phyloP scores from a whole-genome alignment of 371 early-diverging fungal species.

The Mortierella sp. region DNA sequence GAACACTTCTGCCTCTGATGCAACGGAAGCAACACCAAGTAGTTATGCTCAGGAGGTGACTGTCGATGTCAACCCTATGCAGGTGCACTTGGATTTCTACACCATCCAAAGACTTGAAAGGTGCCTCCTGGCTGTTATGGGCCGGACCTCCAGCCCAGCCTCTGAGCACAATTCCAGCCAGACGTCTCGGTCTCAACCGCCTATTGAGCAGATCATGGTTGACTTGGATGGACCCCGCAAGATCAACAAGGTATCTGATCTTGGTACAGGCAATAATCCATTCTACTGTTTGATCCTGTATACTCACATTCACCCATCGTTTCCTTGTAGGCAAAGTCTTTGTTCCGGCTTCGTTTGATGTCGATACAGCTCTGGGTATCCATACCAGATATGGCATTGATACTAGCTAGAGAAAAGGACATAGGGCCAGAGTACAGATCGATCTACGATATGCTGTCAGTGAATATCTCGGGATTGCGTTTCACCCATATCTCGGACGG shows the following conservation, averaged over 20 bases:
- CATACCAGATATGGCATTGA: constrained; percentile 38
- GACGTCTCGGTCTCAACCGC: constrained; percentile 1
- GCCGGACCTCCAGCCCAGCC: constrained; percentile 4
- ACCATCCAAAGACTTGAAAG: constrained; percentile 62
- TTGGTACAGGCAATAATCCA: neutral
- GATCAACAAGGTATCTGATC: constrained; percentile 15
- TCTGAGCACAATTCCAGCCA: constrained; percentile 10
- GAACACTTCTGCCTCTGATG: constrained; percentile 7
- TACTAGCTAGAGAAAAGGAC: constrained; percentile 19
- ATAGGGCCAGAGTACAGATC: constrained; percentile 42
- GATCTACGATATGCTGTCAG: constrained; percentile 38
- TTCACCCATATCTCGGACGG: constrained; percentile 20
- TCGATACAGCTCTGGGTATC: constrained; percentile 49
- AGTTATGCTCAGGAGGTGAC: constrained; percentile 56
- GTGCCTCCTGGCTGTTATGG: constrained; percentile 54
- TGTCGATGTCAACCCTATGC: constrained; percentile 63
- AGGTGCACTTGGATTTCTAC: constrained; percentile 60
- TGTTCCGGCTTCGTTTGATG: constrained; percentile 42
- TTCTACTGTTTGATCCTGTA: too few species aligned
- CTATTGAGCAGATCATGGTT: constrained; percentile 29
- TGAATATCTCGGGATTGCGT: constrained; percentile 42
- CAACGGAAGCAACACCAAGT: constrained; percentile 9
- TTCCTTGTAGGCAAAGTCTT: constrained; percentile 17
- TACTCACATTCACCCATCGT: too few species aligned
- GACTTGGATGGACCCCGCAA: constrained; percentile 21